These are phyloP conservation scores for Arthroderma uncinatum DNA, from an alignment of 2,329 filamentous ascomycete genomes.

Conservation along the genomic window DNA sequence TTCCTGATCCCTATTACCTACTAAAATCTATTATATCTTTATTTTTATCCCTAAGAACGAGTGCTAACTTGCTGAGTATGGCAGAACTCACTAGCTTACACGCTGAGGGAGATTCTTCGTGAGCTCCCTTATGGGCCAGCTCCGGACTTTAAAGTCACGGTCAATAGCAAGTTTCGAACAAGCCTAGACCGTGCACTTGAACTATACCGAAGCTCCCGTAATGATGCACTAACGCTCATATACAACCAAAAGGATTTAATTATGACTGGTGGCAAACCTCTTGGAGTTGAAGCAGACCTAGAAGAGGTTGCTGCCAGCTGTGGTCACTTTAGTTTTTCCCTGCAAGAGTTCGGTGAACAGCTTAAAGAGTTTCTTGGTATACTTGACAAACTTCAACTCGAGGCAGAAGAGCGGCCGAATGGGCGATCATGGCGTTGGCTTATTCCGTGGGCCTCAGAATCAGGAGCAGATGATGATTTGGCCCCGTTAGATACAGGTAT, in stretches of 20 bases:
- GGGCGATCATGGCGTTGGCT: slow-evolving; percentile 75
- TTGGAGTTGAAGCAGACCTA: slow-evolving; percentile 78
- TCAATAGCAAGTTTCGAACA: slow-evolving; percentile 68
- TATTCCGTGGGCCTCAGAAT: slow-evolving; percentile 56
- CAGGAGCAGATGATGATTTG: not conserved
- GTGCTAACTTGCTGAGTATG: not conserved
- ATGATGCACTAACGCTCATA: slow-evolving; percentile 62
- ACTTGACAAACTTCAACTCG: slow-evolving; percentile 67
- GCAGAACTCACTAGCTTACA: slow-evolving; percentile 80
- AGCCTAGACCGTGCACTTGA: slow-evolving; percentile 71
- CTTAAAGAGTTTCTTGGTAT: slow-evolving; percentile 72
- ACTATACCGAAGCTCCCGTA: slow-evolving; percentile 65
- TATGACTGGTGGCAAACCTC: slow-evolving; percentile 47
- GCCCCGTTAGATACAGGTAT: not conserved
- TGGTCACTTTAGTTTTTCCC: slow-evolving; percentile 86
- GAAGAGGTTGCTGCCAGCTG: slow-evolving; percentile 97
- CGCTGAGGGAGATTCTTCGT: slow-evolving; percentile 74
- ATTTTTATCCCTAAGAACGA: slow-evolving; percentile 16
- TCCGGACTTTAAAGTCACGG: slow-evolving; percentile 55
- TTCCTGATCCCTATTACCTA: not conserved
- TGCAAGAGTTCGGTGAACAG: slow-evolving; percentile 84
- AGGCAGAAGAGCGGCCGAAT: slow-evolving; percentile 50
- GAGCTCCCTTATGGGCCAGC: slow-evolving; percentile 69
- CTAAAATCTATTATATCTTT: not conserved
- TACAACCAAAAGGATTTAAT: slow-evolving; percentile 70